phyloP scores from a whole-genome alignment of 2,329 filamentous ascomycete genomes.

The Ascochyta lentis region DNA sequence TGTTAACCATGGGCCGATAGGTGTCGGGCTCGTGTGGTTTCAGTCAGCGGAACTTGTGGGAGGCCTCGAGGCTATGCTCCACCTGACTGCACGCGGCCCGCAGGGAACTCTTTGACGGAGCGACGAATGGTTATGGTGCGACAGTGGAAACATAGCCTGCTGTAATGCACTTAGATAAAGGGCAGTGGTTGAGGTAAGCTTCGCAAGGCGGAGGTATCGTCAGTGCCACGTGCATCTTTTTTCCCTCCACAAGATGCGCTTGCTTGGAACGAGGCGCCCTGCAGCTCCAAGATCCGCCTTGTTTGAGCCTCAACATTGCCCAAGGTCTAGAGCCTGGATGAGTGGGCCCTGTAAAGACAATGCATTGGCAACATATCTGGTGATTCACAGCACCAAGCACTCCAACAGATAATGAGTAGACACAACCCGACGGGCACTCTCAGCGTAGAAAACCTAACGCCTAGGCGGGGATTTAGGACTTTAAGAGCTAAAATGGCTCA shows the following conservation, averaged over 20 bases:
- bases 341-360: neutral
- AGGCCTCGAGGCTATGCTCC: neutral
- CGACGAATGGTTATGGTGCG: neutral
- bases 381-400: too few relatives aligned
- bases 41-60: constrained; percentile 2
- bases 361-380: neutral
- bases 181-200: constrained; percentile 1
- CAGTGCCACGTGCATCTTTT: constrained; percentile 5
- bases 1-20: constrained; percentile 19
- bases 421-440: too few relatives aligned
- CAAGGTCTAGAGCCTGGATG: neutral
- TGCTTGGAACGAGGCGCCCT: constrained; percentile 3
- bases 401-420: too few relatives aligned
- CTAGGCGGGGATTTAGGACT: too few relatives aligned
- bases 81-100: neutral
- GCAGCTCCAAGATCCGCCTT: constrained; percentile 9
- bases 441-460: too few relatives aligned
- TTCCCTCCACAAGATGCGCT: neutral
- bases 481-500: too few relatives aligned
- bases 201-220: constrained; percentile 1
- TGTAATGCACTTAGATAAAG: constrained; percentile 6
- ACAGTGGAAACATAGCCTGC: neutral
- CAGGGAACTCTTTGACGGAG: neutral
- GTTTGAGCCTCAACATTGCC: constrained; percentile 11
- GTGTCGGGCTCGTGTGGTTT: constrained; percentile 18